phyloP scores from a whole-genome alignment of 768 basidiomycete species.

The Tremella fuciformis region DNA sequence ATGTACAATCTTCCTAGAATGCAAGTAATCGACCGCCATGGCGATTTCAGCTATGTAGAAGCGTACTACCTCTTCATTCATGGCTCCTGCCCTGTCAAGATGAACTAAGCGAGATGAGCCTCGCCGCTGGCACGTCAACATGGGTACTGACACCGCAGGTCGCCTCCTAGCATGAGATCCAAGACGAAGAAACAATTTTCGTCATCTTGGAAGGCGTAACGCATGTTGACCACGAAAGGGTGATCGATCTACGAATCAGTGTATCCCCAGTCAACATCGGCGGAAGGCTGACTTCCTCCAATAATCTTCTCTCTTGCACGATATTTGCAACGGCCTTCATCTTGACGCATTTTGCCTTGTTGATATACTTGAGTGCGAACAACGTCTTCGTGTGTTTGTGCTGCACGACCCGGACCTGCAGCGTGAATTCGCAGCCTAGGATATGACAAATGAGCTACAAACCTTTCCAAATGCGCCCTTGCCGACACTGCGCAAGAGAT shows the following conservation, averaged over 20 bases:
- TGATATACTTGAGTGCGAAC: conserved; percentile 96
- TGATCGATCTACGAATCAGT: conserved; percentile 70
- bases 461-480: conserved; percentile 99
- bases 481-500: conserved; percentile 89
- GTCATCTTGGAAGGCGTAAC: conserved; percentile 96
- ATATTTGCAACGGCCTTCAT: conserved; percentile 89
- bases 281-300: conserved; percentile 77
- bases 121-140: not conserved
- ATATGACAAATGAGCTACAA: conserved; percentile 32
- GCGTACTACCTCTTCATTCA: conserved; percentile 73
- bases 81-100: conserved; percentile 71
- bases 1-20: conserved; percentile 92
- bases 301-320: conserved; percentile 84
- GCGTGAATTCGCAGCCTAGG: conserved; percentile 3
- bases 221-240: conserved; percentile 81
- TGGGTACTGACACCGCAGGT: conserved; percentile 72
- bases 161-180: conserved; percentile 94
- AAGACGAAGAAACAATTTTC: conserved; percentile 97
- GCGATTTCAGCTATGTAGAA: conserved; percentile 89
- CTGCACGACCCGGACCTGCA: conserved; percentile 90
- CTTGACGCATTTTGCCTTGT: conserved; percentile 86
- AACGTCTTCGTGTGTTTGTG: conserved; percentile 89
- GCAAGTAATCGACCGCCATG: conserved; percentile 82
- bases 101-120: conserved; percentile 62
- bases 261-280: not conserved